A percentile compares a stretch with the other conserved stretches of the same genome.
These are phyloP conservation scores for Hapsidospora chrysogenum DNA, from an alignment of 495 filamentous ascomycete species.

Conservation along the genomic window DNA sequence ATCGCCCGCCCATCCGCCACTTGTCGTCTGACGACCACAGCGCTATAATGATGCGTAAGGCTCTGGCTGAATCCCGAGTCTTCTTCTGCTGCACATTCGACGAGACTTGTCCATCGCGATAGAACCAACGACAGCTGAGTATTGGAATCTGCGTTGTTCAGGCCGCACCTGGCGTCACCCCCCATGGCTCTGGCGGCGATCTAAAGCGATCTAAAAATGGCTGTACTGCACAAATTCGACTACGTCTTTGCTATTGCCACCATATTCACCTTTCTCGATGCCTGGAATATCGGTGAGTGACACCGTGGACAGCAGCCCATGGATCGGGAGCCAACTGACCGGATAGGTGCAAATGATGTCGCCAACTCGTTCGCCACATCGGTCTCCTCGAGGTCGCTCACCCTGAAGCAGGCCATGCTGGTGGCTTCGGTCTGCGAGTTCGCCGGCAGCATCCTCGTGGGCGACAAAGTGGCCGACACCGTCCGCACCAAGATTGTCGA, in stretches of 20 bases:
- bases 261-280: constrained; percentile 9
- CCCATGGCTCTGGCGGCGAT: no score
- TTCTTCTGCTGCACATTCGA: no score
- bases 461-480: constrained; percentile 33
- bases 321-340: not conserved
- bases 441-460: constrained; percentile 34
- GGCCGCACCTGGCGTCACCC: no score
- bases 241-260: constrained; percentile 13
- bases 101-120: no score
- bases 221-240: constrained; percentile 10
- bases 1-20: no score
- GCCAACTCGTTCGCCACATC: constrained; percentile 28
- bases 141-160: no score
- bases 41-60: no score
- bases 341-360: constrained; percentile 21
- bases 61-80: no score
- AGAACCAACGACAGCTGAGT: no score
- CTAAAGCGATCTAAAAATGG: no score
- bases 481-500: constrained; percentile 37
- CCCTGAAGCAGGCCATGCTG: constrained; percentile 31
- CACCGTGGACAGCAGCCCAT: not conserved
- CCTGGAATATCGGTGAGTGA: constrained; percentile 9
- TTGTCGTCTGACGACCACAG: no score
- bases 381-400: constrained; percentile 25
- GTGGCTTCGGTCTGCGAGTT: constrained; percentile 33